Evolutionary conservation across 179 eudicot species (phyloP).

Genomic region (Nepenthes alata): DNA sequence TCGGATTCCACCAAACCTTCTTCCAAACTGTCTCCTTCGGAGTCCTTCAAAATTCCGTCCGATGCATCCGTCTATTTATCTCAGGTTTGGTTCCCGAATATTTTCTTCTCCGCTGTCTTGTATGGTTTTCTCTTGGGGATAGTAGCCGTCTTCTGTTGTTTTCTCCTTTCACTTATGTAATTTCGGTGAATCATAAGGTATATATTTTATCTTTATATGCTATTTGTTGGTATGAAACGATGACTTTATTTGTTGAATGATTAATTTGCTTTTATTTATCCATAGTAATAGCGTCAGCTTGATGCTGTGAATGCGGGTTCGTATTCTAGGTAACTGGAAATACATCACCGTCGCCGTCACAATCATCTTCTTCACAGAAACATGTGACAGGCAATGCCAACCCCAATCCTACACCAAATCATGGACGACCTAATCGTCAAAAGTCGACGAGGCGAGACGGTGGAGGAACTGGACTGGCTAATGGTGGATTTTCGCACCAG

Average conservation of each 20-base stretch:
- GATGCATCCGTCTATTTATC: constrained; percentile 29
- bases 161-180: no score
- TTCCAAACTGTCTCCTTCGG: constrained; percentile 32
- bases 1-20: constrained; percentile 60
- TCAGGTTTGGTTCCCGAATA: constrained; percentile 26
- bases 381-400: constrained; percentile 23
- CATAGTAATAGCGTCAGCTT: background rate
- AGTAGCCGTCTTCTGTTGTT: no score
- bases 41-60: constrained; percentile 27
- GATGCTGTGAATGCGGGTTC: background rate
- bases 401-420: constrained; percentile 29
- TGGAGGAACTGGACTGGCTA: constrained; percentile 27
- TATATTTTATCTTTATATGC: no score
- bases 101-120: no score
- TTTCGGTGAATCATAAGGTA: no score
- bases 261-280: no score
- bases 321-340: constrained; percentile 33
- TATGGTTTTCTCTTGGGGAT: no score
- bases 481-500: constrained; percentile 34
- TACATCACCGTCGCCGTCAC: constrained; percentile 12
- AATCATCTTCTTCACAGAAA: constrained; percentile 32
- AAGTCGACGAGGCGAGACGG: constrained; percentile 52
- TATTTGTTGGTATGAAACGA: no score
- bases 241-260: no score
- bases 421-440: constrained; percentile 46